Evolutionary conservation across 176 grass and related monocot genomes (phyloP).

Genomic region (Secale cereale): DNA sequence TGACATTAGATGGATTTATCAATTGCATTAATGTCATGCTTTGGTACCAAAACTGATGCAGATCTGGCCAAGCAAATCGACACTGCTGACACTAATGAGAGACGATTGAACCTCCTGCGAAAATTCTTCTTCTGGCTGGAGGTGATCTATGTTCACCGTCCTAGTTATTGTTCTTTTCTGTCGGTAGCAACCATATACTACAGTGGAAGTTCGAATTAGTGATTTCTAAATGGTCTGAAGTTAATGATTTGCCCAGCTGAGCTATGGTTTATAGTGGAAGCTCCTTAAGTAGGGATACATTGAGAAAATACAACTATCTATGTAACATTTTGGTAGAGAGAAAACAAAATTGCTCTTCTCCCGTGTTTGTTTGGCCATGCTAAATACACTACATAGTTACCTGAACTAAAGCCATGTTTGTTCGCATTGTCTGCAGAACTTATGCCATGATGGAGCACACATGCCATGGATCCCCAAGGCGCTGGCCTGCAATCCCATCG

Average conservation of each 20-base stretch:
- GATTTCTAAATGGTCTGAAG: background rate
- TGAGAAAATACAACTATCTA: background rate
- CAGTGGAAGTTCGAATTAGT: background rate
- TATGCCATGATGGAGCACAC: constrained; percentile 71
- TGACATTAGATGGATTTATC: background rate
- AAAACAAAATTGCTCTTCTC: background rate
- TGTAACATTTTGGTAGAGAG: background rate
- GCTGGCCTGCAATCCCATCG: constrained; percentile 41
- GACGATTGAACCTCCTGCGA: constrained; percentile 45
- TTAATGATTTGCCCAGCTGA: background rate
- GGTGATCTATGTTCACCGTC: constrained; percentile 36
- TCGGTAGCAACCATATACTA: background rate
- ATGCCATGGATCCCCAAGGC: constrained; percentile 64
- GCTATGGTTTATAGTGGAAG: background rate
- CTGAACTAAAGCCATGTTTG: background rate
- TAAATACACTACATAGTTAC: background rate
- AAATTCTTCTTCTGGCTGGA: constrained; percentile 86
- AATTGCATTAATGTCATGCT: background rate
- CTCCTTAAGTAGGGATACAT: background rate
- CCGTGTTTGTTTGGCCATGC: background rate
- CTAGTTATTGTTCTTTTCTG: background rate
- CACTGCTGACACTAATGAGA: constrained; percentile 37
- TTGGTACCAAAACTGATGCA: constrained; percentile 25
- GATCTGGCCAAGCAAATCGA: constrained; percentile 54
- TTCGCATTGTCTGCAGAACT: constrained; percentile 41